These are phyloP conservation scores for Septoria petroselini DNA, from an alignment of 2,329 filamentous ascomycete genomes.

Conservation along the genomic window DNA sequence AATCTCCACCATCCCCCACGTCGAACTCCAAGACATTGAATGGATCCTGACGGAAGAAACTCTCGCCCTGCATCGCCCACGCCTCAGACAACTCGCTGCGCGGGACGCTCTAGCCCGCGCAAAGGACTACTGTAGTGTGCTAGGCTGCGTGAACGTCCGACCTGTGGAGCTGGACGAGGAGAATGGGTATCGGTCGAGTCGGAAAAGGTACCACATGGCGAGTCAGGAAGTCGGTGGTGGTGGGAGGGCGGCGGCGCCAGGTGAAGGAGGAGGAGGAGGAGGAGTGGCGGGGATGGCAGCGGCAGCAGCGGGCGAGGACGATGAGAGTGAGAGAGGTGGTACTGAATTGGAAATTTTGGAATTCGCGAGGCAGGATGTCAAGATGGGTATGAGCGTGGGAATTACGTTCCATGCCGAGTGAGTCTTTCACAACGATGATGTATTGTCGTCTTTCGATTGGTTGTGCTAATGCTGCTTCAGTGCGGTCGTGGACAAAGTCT, in stretches of 20 bases:
- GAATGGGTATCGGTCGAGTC: neutral
- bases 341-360: too few species aligned
- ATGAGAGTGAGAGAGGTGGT: too few species aligned
- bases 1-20: conserved; percentile 23
- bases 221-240: conserved; percentile 1
- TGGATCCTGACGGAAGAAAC: conserved; percentile 24
- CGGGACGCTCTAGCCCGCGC: conserved; percentile 25
- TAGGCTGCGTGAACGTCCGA: conserved; percentile 20
- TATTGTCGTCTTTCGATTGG: too few species aligned
- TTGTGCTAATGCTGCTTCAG: too few species aligned
- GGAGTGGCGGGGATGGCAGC: neutral
- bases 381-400: conserved; percentile 23
- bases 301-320: too few species aligned
- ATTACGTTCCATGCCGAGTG: conserved; percentile 25
- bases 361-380: conserved; percentile 26
- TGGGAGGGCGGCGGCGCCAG: too few species aligned
- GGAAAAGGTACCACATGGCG: conserved; percentile 1
- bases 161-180: conserved; percentile 22
- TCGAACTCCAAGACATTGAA: conserved; percentile 17
- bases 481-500: conserved; percentile 48
- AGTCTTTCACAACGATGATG: too few species aligned
- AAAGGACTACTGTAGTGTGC: conserved; percentile 25
- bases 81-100: conserved; percentile 24
- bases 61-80: conserved; percentile 17
- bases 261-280: conserved; percentile 9